Evolutionary conservation across 768 basidiomycete species (phyloP).

Genomic region (Tricholoma hemisulphureum): DNA sequence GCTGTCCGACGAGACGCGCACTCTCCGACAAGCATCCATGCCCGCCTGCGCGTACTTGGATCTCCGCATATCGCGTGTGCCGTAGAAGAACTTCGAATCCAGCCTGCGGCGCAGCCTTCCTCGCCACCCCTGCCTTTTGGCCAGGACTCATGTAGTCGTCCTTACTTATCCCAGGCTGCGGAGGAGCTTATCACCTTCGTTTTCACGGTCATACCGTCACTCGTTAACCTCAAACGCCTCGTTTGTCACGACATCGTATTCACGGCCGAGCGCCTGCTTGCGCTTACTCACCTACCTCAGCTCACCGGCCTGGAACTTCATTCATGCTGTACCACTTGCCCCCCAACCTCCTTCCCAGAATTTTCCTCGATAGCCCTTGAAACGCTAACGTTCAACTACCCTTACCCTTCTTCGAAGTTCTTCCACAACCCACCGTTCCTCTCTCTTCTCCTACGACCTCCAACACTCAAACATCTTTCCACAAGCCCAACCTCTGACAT

Average conservation of each 20-base stretch:
- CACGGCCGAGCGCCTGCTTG: slow-evolving; percentile 3
- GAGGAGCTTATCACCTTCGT: slow-evolving; percentile 11
- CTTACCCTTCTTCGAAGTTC: slow-evolving; percentile 8
- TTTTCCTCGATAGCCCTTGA: slow-evolving; percentile 10
- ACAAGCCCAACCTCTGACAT: slow-evolving; percentile 13
- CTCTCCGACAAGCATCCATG: background rate
- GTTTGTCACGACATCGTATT: slow-evolving; percentile 18
- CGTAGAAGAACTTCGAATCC: slow-evolving; percentile 15
- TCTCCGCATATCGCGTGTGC: slow-evolving; percentile 10
- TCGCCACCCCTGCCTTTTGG: background rate
- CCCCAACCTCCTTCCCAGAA: slow-evolving; percentile 8
- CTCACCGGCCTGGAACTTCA: slow-evolving; percentile 18
- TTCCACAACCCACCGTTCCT: slow-evolving; percentile 12
- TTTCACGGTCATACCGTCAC: slow-evolving; percentile 13
- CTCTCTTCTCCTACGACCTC: slow-evolving; percentile 10
- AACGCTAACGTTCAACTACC: slow-evolving; percentile 11
- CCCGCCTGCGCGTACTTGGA: slow-evolving; percentile 9
- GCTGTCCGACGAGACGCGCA: slow-evolving; percentile 8
- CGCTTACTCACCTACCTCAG: slow-evolving; percentile 11
- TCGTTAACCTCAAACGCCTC: slow-evolving; percentile 13
- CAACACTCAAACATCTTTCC: slow-evolving; percentile 9
- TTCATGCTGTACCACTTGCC: slow-evolving; percentile 14
- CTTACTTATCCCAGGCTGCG: slow-evolving; percentile 1
- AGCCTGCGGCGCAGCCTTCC: slow-evolving; percentile 13
- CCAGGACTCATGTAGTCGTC: background rate